Evolutionary conservation across 2,329 filamentous ascomycete species (phyloP).

Genomic region (Zymoseptoria passerinii): DNA sequence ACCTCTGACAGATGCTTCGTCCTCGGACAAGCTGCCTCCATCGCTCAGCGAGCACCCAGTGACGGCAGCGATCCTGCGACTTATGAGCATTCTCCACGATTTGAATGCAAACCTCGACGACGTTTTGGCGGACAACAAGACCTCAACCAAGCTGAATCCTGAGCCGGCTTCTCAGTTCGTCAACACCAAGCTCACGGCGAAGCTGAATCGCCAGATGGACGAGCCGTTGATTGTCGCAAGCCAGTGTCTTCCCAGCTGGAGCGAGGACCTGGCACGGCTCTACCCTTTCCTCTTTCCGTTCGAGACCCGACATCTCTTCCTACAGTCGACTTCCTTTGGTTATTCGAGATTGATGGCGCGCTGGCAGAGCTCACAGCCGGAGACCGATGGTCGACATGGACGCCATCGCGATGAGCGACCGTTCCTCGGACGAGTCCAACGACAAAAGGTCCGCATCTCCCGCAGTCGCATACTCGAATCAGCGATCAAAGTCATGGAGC

Average conservation of each 20-base stretch:
- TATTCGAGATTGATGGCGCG: slow-evolving; percentile 95
- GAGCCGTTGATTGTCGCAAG: slow-evolving; percentile 95
- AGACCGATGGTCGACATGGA: slow-evolving; percentile 72
- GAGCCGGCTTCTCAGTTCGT: slow-evolving; percentile 92
- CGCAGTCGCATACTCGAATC: slow-evolving; percentile 92
- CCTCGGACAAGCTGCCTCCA: slow-evolving; percentile 58
- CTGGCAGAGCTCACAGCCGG: slow-evolving; percentile 86
- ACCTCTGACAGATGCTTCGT: slow-evolving; percentile 42
- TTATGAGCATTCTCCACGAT: slow-evolving; percentile 85
- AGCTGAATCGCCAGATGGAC: slow-evolving; percentile 91
- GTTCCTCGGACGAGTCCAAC: slow-evolving; percentile 81
- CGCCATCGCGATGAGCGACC: slow-evolving; percentile 79
- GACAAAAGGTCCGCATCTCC: slow-evolving; percentile 97
- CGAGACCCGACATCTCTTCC: slow-evolving; percentile 90
- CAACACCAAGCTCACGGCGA: slow-evolving; percentile 96
- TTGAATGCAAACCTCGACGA: slow-evolving; percentile 91
- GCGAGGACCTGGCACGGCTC: slow-evolving; percentile 82
- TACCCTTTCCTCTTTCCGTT: slow-evolving; percentile 98
- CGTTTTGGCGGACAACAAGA: slow-evolving; percentile 70
- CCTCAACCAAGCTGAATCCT: slow-evolving; percentile 59
- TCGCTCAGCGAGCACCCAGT: slow-evolving; percentile 77
- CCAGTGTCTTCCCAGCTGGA: slow-evolving; percentile 92
- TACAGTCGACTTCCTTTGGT: slow-evolving; percentile 96
- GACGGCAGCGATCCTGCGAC: slow-evolving; percentile 75
- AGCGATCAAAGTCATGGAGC: slow-evolving; percentile 95